These are phyloP conservation scores for Tylopilus sp. DNA, from an alignment of 768 basidiomycete species.

Conservation along the genomic window DNA sequence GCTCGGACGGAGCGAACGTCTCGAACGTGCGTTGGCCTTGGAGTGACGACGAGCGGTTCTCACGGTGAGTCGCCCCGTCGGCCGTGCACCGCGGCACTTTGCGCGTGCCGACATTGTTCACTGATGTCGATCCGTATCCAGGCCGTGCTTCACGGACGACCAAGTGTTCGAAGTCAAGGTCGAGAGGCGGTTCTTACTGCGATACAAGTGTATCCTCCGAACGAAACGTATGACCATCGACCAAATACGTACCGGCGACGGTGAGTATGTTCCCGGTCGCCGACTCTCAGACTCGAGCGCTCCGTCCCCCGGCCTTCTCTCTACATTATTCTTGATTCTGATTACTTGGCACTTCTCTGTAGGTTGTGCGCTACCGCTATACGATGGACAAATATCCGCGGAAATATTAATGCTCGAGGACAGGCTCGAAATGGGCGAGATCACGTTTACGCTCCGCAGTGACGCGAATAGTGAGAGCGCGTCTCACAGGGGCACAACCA, in stretches of 20 bases:
- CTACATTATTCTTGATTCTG: no score
- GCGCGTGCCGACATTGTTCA: no score
- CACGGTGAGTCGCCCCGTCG: conserved; percentile 15
- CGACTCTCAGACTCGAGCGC: not conserved
- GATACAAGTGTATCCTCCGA: conserved; percentile 27
- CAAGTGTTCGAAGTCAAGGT: conserved; percentile 19
- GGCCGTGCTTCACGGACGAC: conserved; percentile 15
- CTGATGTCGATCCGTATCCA: not conserved
- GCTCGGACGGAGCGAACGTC: not conserved
- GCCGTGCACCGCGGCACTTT: no score
- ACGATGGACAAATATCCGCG: conserved; percentile 6
- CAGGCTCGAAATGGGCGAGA: conserved; percentile 19
- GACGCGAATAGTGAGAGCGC: not conserved
- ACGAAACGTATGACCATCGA: conserved; percentile 18
- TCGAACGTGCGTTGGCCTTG: conserved; percentile 14
- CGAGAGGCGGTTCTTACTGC: conserved; percentile 17
- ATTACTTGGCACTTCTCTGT: not conserved
- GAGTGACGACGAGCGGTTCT: conserved; percentile 4
- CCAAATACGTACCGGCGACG: conserved; percentile 21
- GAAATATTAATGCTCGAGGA: conserved; percentile 16
- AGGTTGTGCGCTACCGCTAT: conserved; percentile 24
- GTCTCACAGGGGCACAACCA: not conserved
- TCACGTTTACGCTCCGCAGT: conserved; percentile 17
- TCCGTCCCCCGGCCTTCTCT: no score
- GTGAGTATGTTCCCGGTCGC: conserved; percentile 4